A percentile compares a stretch with the other conserved stretches of the same genome.
Evolutionary conservation across 164 flowering plant genomes (phyloP).

Genomic region (Tetracentron sinense): DNA sequence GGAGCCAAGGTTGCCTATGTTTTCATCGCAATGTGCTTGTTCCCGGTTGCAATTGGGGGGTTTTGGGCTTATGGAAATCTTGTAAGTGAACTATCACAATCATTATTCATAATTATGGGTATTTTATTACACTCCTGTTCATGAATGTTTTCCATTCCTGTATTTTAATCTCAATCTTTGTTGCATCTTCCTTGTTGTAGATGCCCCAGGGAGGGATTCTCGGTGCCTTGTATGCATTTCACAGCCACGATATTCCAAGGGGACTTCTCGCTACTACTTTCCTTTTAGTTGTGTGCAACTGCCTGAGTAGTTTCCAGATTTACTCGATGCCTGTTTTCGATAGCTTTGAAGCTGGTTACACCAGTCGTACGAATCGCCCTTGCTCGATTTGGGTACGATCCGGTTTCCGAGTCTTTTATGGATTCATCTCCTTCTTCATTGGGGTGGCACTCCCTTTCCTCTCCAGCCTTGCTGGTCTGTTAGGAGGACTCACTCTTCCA

Average conservation of each 20-base stretch:
- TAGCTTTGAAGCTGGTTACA: slow-evolving; percentile 96
- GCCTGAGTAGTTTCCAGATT: slow-evolving; percentile 95
- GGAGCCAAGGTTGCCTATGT: slow-evolving; percentile 97
- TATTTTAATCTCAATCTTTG: background rate
- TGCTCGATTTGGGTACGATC: slow-evolving; percentile 96
- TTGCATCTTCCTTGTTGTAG: slow-evolving; percentile 30
- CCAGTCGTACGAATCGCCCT: slow-evolving; percentile 94
- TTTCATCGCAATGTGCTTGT: slow-evolving; percentile 90
- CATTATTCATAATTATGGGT: background rate
- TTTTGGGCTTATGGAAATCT: slow-evolving; percentile 98
- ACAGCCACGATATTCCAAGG: slow-evolving; percentile 80
- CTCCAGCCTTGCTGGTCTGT: slow-evolving; percentile 88
- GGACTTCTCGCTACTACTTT: slow-evolving; percentile 85
- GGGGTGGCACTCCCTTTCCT: slow-evolving; percentile 96
- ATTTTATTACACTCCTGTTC: background rate
- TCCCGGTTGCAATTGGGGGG: slow-evolving; percentile 94
- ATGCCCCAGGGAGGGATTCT: slow-evolving; percentile 95
- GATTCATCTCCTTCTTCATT: slow-evolving; percentile 78
- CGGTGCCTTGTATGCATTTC: slow-evolving; percentile 74
- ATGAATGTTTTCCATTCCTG: background rate
- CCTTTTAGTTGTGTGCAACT: slow-evolving; percentile 92
- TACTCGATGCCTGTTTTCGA: slow-evolving; percentile 99
- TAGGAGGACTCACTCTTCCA: slow-evolving; percentile 95
- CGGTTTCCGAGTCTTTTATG: slow-evolving; percentile 86
- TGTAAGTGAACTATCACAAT: slow-evolving; percentile 39